A percentile compares a stretch with the other conserved stretches of the same genome.
Conservation (phyloP, 768 basidiomycete genomes). For the Cystoderma amianthinum region DNA sequence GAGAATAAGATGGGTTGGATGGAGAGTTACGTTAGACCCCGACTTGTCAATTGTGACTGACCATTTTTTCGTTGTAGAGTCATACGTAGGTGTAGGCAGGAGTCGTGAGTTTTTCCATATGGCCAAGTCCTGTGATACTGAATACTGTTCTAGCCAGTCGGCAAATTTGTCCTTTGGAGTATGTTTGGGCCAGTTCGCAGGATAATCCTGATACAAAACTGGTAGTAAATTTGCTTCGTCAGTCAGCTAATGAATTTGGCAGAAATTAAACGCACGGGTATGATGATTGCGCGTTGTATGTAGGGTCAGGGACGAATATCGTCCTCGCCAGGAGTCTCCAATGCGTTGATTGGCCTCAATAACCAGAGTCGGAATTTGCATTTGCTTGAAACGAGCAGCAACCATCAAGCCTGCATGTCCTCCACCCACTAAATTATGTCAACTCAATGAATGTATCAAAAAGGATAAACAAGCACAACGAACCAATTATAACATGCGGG, state of each 20-base stretch:
- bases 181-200: constrained; percentile 31
- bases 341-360: constrained; percentile 25
- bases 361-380: constrained; percentile 28
- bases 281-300: constrained; percentile 20
- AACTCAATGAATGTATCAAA: too few species aligned
- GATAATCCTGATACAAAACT: constrained; percentile 34
- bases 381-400: constrained; percentile 33
- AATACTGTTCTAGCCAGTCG: constrained; percentile 37
- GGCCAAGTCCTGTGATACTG: constrained; percentile 28
- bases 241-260: too few species aligned
- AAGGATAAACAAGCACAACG: too few species aligned
- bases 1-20: constrained; percentile 30
- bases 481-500: constrained; percentile 32
- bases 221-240: neutral
- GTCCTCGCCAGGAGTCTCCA: constrained; percentile 36
- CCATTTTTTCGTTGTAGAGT: constrained; percentile 23
- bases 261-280: constrained; percentile 9
- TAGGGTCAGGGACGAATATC: constrained; percentile 33
- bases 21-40: constrained; percentile 19
- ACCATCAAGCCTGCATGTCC: constrained; percentile 36
- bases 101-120: constrained; percentile 32
- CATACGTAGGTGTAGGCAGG: constrained; percentile 23
- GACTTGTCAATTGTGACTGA: constrained; percentile 20
- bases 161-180: constrained; percentile 35
- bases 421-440: constrained; percentile 39